phyloP scores from a whole-genome alignment of 2,329 filamentous ascomycete genomes.

The Aspergillus thermomutatus region DNA sequence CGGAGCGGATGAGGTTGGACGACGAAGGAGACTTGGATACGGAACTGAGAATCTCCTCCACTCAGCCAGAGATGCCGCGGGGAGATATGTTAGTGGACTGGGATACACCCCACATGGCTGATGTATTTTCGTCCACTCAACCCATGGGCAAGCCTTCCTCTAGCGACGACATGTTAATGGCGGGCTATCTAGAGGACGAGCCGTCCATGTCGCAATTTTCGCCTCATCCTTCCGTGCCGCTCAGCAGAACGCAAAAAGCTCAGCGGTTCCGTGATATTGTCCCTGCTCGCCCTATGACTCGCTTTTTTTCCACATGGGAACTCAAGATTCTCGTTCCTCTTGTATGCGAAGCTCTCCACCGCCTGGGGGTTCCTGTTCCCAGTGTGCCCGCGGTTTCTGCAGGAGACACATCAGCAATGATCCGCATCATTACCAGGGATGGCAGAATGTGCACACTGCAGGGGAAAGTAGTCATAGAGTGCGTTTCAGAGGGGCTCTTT shows the following conservation, averaged over 20 bases:
- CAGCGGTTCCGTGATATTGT: conserved; percentile 87
- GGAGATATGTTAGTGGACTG: conserved; percentile 79
- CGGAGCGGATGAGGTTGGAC: conserved; percentile 70
- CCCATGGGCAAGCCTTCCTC: conserved; percentile 37
- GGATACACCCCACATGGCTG: conserved; percentile 66
- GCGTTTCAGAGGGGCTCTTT: conserved; percentile 58
- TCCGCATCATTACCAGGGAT: conserved; percentile 71
- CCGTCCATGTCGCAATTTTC: conserved; percentile 83
- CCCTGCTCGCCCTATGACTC: conserved; percentile 78
- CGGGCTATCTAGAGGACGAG: conserved; percentile 74
- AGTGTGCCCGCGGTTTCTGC: conserved; percentile 43
- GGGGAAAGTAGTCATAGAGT: conserved; percentile 44
- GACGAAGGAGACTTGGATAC: conserved; percentile 36
- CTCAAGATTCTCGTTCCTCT: conserved; percentile 73
- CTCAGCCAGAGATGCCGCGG: conserved; percentile 77
- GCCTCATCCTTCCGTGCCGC: conserved; percentile 69
- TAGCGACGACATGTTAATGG: conserved; percentile 42
- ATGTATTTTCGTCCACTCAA: conserved; percentile 46
- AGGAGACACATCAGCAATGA: conserved; percentile 53
- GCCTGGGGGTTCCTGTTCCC: conserved; percentile 74
- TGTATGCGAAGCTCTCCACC: conserved; percentile 75
- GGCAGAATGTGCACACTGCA: conserved; percentile 44
- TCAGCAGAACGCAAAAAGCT: conserved; percentile 85
- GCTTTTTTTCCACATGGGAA: conserved; percentile 84
- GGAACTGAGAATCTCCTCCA: conserved; percentile 64